Evolutionary conservation across 805 yeast genomes (phyloP).

Genomic region (Spathaspora sp.): DNA sequence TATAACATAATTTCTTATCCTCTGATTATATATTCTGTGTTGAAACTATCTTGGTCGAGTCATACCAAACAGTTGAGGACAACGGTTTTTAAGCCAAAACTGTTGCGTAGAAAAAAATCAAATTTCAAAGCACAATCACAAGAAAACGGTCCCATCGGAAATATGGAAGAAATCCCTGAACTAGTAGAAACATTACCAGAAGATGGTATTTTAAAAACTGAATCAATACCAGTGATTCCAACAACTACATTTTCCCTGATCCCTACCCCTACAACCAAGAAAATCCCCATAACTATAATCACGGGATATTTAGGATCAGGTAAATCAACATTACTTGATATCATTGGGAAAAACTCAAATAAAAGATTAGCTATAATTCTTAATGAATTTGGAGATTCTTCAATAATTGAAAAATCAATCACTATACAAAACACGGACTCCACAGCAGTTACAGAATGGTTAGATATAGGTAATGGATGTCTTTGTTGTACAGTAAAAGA

Average conservation of each 20-base stretch:
- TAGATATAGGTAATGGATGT: slow-evolving; percentile 95
- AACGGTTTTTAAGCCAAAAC: no score
- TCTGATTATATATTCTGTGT: no score
- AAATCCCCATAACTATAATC: slow-evolving; percentile 87
- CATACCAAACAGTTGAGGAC: no score
- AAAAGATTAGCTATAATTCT: slow-evolving; percentile 82
- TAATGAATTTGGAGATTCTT: slow-evolving; percentile 89
- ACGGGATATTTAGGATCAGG: slow-evolving; percentile 97
- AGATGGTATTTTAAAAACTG: slow-evolving; percentile 1
- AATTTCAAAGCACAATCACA: not conserved
- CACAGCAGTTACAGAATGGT: slow-evolving; percentile 79
- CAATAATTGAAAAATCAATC: slow-evolving; percentile 83
- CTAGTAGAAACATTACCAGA: slow-evolving; percentile 22
- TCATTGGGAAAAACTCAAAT: slow-evolving; percentile 65
- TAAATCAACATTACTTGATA: slow-evolving; percentile 78
- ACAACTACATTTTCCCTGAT: slow-evolving; percentile 10
- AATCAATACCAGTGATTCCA: not conserved
- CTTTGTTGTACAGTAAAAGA: slow-evolving; percentile 95
- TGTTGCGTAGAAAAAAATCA: no score
- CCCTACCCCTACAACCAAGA: slow-evolving; percentile 18
- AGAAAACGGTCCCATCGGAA: not conserved
- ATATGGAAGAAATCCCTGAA: slow-evolving; percentile 30
- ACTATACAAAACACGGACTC: slow-evolving; percentile 53
- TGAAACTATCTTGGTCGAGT: no score
- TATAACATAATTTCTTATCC: no score